Conservation (phyloP, 169 alveolate species). For the Cryptosporidium canis region DNA sequence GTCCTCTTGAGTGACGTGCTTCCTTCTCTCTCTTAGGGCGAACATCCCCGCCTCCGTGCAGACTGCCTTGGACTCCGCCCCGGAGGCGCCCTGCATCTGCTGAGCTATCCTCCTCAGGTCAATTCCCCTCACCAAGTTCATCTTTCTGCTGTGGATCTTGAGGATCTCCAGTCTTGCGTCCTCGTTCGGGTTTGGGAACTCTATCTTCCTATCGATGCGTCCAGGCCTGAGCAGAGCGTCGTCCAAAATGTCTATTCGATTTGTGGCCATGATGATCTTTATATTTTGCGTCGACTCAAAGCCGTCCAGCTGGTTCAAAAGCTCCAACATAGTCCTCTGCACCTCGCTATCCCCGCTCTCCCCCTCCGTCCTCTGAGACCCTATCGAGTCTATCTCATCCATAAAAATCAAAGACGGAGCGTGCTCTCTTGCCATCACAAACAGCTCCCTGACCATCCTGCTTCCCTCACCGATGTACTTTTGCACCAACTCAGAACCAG, state of each 20-base stretch:
- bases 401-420: conserved; percentile 98
- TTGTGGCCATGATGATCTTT: conserved; percentile 90
- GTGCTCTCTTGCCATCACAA: conserved; percentile 96
- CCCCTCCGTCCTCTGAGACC: conserved; percentile 93
- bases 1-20: conserved; percentile 98
- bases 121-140: conserved; percentile 97
- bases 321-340: conserved; percentile 81
- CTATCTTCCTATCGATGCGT: conserved; percentile 97
- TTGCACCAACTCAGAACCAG: conserved; percentile 98
- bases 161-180: conserved; percentile 94
- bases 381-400: conserved; percentile 98
- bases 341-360: conserved; percentile 95
- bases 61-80: conserved; percentile 99
- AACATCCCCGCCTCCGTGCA: conserved; percentile 99
- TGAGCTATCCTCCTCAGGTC: conserved; percentile 94
- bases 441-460: conserved; percentile 97
- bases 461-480: conserved; percentile 99
- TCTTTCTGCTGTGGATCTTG: conserved; percentile 96
- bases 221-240: conserved; percentile 90
- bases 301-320: conserved; percentile 86
- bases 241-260: conserved; percentile 88
- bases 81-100: conserved; percentile 95
- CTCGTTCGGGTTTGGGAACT: conserved; percentile 89
- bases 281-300: conserved; percentile 85
- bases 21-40: conserved; percentile 98